Evolutionary conservation across 192 early-diverging fungal genomes (phyloP), one percentile per base, ranked within the genome.

Genomic region (Umbelopsis isabellina): DNA sequence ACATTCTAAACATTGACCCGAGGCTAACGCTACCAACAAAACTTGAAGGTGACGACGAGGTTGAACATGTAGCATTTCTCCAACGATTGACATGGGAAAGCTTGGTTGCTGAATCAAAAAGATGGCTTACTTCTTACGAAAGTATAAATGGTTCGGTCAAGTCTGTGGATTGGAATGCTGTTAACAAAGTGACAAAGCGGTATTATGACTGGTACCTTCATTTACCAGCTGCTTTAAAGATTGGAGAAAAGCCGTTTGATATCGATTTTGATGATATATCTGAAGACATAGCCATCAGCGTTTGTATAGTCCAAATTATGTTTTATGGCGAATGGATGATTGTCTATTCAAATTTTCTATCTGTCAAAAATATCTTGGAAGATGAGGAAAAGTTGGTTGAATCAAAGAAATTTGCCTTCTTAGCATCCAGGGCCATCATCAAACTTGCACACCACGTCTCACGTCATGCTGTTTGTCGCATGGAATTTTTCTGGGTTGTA

Each of bases 401-500:
- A 33, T 61, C 27, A 12, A 61, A 22, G 12, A 25, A 61, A 2
- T 35, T 61, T n/a, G 27, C 30, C 12, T 61, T 61, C 13, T 30
- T 61, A 27, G 55, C 55, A 4, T 30, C 55, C 3, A 12, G 16
- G 13, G 9, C 55, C 9, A 25, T 61, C 6, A 25, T 61, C 55
- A 61, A 61, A 16, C 12, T 61, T 16, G 12, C 30, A 5, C 7
- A 61, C 16, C 25, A 27, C 13, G 7, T 61, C 13, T 35, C 23
- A n/a, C 27, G 9, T 13, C 15, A 10, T 8, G 55, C 27, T 7
- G 18, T 27, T 4, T 61, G 55, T 30, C 27, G 25, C 5, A 61
- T 61, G 18, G 55, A 61, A 35, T 61, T 61, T 35, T n/a, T n/a
- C 55, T 61, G 55, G 55, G 7, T 61, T 30, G 8, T 61, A 16